Percentiles rank a stretch among this genome's conserved stretches.
Conservation (phyloP, 2,329 filamentous ascomycete genomes). For the Botrytis medusae region DNA sequence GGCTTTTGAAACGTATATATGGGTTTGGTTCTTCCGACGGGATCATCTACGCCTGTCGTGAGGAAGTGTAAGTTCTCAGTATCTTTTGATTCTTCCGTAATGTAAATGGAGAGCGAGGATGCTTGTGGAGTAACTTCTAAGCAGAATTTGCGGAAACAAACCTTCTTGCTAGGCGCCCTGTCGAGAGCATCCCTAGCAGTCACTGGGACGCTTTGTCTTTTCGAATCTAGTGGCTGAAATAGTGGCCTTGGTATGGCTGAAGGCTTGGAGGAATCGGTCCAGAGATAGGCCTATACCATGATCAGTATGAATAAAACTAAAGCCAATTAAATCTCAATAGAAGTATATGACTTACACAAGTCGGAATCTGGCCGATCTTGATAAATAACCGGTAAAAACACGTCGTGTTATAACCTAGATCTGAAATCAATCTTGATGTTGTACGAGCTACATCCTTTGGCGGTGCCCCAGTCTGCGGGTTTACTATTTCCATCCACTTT, state of each 20-base stretch:
- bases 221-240: background rate
- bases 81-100: background rate
- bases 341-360: background rate
- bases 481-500: background rate
- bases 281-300: background rate
- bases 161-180: background rate
- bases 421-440: conserved; percentile 7
- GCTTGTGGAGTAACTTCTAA: background rate
- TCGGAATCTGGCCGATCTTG: conserved; percentile 2
- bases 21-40: background rate
- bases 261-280: background rate
- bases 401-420: conserved; percentile 12
- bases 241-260: background rate
- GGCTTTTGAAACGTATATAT: background rate
- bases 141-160: conserved; percentile 15
- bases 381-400: background rate
- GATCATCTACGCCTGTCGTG: conserved; percentile 5
- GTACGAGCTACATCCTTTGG: background rate
- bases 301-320: background rate
- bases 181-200: background rate
- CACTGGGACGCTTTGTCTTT: background rate
- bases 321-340: background rate
- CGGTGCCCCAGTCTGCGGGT: background rate
- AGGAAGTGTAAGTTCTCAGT: conserved; percentile 4
- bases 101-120: background rate